A percentile compares a stretch with the other conserved stretches of the same genome.
Evolutionary conservation across 768 basidiomycete genomes (phyloP).

Genomic region (Pisolithus albus): DNA sequence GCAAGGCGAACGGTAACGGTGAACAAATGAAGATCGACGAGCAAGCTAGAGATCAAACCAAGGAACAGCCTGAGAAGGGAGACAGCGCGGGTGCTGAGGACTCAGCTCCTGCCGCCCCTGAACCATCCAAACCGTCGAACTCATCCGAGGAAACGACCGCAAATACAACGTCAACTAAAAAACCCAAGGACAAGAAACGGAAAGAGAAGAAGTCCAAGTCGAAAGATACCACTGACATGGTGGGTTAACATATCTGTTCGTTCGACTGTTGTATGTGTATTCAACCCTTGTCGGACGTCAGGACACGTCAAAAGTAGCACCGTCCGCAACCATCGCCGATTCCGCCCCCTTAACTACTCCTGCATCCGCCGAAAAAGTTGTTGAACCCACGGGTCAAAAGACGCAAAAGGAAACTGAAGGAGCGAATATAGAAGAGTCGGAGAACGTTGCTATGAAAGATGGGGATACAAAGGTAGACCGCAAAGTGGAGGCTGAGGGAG

Average conservation of each 20-base stretch:
- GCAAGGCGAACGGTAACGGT: neutral
- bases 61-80: neutral
- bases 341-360: neutral
- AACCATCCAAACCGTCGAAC: neutral
- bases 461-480: conserved; percentile 6
- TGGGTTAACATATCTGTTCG: conserved; percentile 7
- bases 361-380: neutral
- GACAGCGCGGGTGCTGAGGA: conserved; percentile 7
- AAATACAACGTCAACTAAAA: neutral
- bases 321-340: neutral
- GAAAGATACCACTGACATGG: conserved; percentile 7
- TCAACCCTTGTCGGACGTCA: no score
- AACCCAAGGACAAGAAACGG: conserved; percentile 12
- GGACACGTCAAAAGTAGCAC: neutral
- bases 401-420: conserved; percentile 13
- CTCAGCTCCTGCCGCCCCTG: neutral
- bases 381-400: neutral
- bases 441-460: conserved; percentile 1
- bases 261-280: no score
- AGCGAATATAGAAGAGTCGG: conserved; percentile 8
- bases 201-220: conserved; percentile 13
- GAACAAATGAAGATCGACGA: neutral
- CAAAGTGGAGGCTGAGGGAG: conserved; percentile 3
- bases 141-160: conserved; percentile 3
- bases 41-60: neutral